Base-by-base conservation (phyloP, 129 eudicot species). In the Chrysanthemum makinoi region DNA sequence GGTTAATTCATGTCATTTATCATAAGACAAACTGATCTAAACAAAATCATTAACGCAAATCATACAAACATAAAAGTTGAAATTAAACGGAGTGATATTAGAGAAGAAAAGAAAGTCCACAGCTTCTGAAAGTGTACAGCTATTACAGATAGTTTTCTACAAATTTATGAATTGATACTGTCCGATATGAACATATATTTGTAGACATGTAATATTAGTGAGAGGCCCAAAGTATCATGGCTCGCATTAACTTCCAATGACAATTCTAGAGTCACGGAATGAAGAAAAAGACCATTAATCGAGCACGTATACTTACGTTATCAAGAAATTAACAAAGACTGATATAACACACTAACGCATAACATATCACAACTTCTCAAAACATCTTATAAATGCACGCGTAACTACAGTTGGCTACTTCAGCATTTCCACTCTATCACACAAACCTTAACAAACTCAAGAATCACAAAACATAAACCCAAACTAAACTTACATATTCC, bases 401-500 rank as follows among this genome's bases (percentile, higher is more conserved):
- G 44, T 68, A 22, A 75, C 20, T 71, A 71, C 28, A 35, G 47
- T 53, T 51, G 8, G 72, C 49, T 20, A 49, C 62, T 68, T 68
- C 56, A 53, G 75, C 16, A 72, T 46, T 71, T 15, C 22, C 28
- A 63, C 18, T 33, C 12, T 15, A 69, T 56, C 14, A 8, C 55
- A 73, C 53, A 69, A n/a, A 64, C 49, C 49, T 8, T 20, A 9
- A 49, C 28, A 46, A 69, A 58, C 28, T 53, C 10, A 68, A 65
- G 24, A 26, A 65, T 56, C 52, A 64, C 49, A 15, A 24, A 33
- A 46, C 30, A 12, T 17, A 50, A 58, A 65, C 10, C 48, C 14
- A 44, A 43, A 77, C 61, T 39, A 70, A 68, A n/a, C 92, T 84
- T 86, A 94, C 98, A 85, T 89, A 94, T 94, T 94, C 98, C 98